Evolutionary conservation across 208 protist genomes (phyloP).

Genomic region (Vickermania ingenoplastis): DNA sequence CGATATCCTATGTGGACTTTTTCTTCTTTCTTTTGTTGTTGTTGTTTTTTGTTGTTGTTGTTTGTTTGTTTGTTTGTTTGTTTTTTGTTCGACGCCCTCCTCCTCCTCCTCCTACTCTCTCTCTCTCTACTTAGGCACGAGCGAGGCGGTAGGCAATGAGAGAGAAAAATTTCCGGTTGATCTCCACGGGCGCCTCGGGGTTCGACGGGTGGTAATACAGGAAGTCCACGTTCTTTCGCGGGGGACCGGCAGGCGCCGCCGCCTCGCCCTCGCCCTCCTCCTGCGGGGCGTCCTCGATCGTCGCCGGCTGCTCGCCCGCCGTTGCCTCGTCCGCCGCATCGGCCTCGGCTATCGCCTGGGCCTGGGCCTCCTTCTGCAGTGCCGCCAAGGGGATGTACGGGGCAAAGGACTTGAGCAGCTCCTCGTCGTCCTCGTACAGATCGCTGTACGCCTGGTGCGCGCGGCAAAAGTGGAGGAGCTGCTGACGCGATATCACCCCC

Average conservation of each 20-base stretch:
- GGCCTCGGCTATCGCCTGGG: background rate
- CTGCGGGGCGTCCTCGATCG: background rate
- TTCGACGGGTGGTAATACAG: slow-evolving; percentile 8
- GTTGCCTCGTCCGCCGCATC: background rate
- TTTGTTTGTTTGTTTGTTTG: no score
- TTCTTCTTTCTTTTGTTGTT: no score
- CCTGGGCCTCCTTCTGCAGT: background rate
- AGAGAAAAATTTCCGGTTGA: slow-evolving; percentile 8
- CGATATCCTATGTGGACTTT: no score
- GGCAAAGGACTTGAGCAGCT: slow-evolving; percentile 12
- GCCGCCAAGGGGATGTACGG: slow-evolving; percentile 12
- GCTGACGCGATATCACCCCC: slow-evolving; percentile 13
- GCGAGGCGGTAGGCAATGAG: slow-evolving; percentile 6
- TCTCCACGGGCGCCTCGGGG: background rate
- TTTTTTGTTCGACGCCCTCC: no score
- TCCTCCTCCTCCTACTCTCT: background rate
- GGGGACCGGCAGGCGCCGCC: slow-evolving; percentile 1
- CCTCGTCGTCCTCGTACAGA: slow-evolving; percentile 9
- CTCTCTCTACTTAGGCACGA: background rate
- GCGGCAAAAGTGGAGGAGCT: slow-evolving; percentile 29
- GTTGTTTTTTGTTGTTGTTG: no score
- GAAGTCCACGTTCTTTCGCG: slow-evolving; percentile 1
- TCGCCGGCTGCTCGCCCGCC: background rate
- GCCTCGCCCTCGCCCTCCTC: background rate
- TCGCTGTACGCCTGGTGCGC: slow-evolving; percentile 21